phyloP scores from a whole-genome alignment of 192 early-diverging fungal genomes.

The Backusella morwellensis region DNA sequence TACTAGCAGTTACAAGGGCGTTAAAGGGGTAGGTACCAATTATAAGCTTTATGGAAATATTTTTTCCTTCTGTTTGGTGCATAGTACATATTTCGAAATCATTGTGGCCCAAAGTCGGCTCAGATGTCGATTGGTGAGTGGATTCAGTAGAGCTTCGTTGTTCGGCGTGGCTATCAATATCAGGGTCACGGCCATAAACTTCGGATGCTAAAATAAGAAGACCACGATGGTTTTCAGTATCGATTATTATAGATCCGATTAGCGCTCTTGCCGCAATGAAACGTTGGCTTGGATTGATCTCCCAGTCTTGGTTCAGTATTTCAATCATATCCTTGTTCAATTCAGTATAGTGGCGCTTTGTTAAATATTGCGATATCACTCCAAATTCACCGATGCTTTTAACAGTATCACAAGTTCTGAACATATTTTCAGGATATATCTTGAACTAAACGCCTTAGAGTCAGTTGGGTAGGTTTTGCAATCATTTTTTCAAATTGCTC shows the following conservation, averaged over 20 bases:
- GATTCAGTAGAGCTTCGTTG: neutral
- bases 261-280: slow-evolving; percentile 8
- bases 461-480: slow-evolving; percentile 4
- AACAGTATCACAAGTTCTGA: slow-evolving; percentile 8
- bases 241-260: slow-evolving; percentile 1
- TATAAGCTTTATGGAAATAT: neutral
- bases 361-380: slow-evolving; percentile 8
- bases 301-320: slow-evolving; percentile 11
- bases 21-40: neutral
- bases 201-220: neutral
- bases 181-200: neutral
- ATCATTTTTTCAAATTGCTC: no score
- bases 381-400: slow-evolving; percentile 8
- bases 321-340: slow-evolving; percentile 11
- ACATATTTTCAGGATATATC: neutral
- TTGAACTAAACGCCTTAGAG: neutral
- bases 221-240: slow-evolving; percentile 9
- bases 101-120: neutral
- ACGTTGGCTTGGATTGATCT: slow-evolving; percentile 9
- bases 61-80: neutral
- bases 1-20: neutral
- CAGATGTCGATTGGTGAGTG: neutral
- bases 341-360: slow-evolving; percentile 9
- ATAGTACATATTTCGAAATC: neutral
- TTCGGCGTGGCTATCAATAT: neutral